Base-by-base conservation (phyloP, 1,139 yeast species). In the Meyerozyma athensensis region DNA sequence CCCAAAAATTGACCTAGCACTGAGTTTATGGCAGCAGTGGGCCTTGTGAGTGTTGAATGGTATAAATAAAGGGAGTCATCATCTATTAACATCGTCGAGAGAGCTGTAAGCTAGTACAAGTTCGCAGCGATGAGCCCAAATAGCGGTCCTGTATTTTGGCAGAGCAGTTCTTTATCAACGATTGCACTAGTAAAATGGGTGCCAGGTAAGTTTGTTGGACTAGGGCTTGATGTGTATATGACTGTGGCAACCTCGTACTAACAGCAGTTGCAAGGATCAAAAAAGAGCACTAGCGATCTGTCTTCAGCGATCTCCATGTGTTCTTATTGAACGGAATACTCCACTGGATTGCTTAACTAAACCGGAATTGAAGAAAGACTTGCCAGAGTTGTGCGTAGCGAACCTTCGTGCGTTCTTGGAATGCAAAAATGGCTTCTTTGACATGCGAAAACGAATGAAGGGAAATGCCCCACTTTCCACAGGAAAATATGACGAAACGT, bases 241-340 rank as follows among this genome's bases (percentile, higher is more conserved):
- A 20, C 10, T 7, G 20, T 7, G 9, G 19, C 9, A n/a, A 12
- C 14, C n/a, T 33, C 4, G 10, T 34, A 44, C 52, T 47, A 46
- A 49, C 45, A 19, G 2, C 41, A 89, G 96, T 72, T 92, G 98
- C 61, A 83, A 86, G 53, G 98, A 92, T 60, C 94, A 90, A 54
- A 78, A 89, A 53, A 86, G 79, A 52, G 96, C 95, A 12, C 87
- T 92, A 44, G 97, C 97, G 6, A 82, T 92, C 18, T 92, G 98
- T 56, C 72, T 92, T 36, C 98, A 92, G 59, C 72, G 97, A 57
- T 89, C 97, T 4, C 97, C 97, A 12, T 92, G 98, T 61, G 98
- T 92, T 39, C 74, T 92, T 66, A 75, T 92, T 30, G 86, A 92
- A 46, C 71, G 98, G 46, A 75, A 92, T 60, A 86, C 89, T 3